A percentile compares a stretch with the other conserved stretches of the same genome.
These are phyloP conservation scores for Phaeosphaeriaceae sp. DNA, from an alignment of 2,329 filamentous ascomycete genomes.

Conservation along the genomic window DNA sequence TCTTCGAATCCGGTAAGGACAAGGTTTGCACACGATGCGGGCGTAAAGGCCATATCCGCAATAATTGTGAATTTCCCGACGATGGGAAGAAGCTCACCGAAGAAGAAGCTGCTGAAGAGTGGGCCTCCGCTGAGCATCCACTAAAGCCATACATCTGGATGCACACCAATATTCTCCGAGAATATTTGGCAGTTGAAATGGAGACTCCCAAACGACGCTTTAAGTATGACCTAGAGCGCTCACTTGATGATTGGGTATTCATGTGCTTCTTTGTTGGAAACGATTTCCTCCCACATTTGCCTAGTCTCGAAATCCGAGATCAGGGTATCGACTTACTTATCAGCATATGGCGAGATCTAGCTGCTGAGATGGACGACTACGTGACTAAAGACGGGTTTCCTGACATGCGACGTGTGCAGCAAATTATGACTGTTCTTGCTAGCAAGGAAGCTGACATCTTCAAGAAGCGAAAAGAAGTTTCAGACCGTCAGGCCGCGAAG, in stretches of 20 bases:
- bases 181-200: conserved; percentile 92
- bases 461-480: conserved; percentile 80
- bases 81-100: conserved; percentile 74
- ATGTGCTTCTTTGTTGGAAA: conserved; percentile 99
- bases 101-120: conserved; percentile 69
- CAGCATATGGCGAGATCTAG: conserved; percentile 94
- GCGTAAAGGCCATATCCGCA: conserved; percentile 88
- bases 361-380: conserved; percentile 91
- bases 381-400: conserved; percentile 94
- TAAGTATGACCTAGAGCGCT: conserved; percentile 89
- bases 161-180: conserved; percentile 86
- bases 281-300: conserved; percentile 95
- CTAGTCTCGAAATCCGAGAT: conserved; percentile 96
- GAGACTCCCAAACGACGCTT: conserved; percentile 83
- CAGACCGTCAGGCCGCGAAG: conserved; percentile 81
- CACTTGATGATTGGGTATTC: conserved; percentile 97
- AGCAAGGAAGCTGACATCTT: conserved; percentile 96
- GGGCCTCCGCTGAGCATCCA: conserved; percentile 46
- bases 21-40: conserved; percentile 90
- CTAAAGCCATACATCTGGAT: conserved; percentile 98
- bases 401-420: conserved; percentile 82
- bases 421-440: conserved; percentile 85
- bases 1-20: conserved; percentile 83
- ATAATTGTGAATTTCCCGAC: conserved; percentile 67
- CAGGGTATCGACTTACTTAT: conserved; percentile 96